A percentile compares a stretch with the other conserved stretches of the same genome.
Evolutionary conservation across 106 monocot genomes (phyloP).

Genomic region (Dioscorea alata): DNA sequence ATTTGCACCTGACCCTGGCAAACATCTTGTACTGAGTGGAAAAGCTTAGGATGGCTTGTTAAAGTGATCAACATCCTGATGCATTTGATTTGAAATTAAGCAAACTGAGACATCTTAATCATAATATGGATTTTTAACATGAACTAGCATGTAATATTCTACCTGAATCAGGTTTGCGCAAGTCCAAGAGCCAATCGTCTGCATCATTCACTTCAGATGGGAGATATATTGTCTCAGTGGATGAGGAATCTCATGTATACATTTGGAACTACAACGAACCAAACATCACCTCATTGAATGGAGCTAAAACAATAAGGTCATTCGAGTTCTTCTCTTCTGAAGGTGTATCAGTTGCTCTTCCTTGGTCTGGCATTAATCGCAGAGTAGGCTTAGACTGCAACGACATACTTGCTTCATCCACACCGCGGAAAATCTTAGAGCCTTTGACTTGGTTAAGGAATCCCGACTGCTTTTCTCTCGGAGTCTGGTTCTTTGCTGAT

Average conservation of each 20-base stretch:
- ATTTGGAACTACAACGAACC: constrained; percentile 53
- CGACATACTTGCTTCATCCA: constrained; percentile 1
- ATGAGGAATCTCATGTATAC: constrained; percentile 63
- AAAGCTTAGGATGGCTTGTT: too few relatives aligned
- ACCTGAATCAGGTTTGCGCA: constrained; percentile 41
- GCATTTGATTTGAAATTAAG: too few relatives aligned
- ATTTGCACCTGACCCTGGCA: too few relatives aligned
- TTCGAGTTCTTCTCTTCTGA: constrained; percentile 67
- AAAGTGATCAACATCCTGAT: too few relatives aligned
- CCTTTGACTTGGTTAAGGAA: constrained; percentile 33
- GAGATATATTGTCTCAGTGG: constrained; percentile 62
- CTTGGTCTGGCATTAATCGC: constrained; percentile 49
- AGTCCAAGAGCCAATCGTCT: constrained; percentile 41
- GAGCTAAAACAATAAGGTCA: constrained; percentile 33
- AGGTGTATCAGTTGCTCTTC: constrained; percentile 42
- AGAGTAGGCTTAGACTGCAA: not conserved
- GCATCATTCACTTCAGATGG: constrained; percentile 86
- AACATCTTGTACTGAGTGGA: too few relatives aligned
- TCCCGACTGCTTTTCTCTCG: constrained; percentile 39
- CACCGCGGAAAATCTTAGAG: constrained; percentile 15
- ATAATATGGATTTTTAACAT: too few relatives aligned
- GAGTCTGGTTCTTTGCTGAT: constrained; percentile 46
- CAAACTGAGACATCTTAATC: too few relatives aligned
- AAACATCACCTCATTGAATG: constrained; percentile 11
- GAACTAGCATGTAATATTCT: too few relatives aligned